Conservation (phyloP, 495 filamentous ascomycete species). For the Hypoxylon lienhwacheense region DNA sequence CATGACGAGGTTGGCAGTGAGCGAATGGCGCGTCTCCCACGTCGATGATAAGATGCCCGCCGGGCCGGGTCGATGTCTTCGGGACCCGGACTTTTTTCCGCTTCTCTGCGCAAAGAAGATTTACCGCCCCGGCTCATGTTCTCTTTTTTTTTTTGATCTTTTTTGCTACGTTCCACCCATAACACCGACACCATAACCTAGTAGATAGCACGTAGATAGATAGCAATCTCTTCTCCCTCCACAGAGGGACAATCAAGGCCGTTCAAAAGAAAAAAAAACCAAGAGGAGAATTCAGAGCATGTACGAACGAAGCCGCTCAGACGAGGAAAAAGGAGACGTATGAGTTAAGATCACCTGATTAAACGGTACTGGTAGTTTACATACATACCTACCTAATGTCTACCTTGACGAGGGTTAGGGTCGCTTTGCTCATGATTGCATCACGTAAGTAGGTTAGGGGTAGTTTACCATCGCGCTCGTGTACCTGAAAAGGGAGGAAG, state of each 20-base stretch:
- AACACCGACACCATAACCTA: conserved; percentile 2
- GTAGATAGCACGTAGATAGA: conserved; percentile 37
- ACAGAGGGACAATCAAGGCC: background rate
- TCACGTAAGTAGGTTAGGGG: too few relatives aligned
- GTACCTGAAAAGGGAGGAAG: too few relatives aligned
- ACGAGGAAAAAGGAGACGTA: background rate
- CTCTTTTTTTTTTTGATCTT: too few relatives aligned
- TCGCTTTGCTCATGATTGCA: too few relatives aligned
- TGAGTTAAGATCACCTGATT: too few relatives aligned
- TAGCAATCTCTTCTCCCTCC: conserved; percentile 18
- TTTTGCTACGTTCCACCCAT: conserved; percentile 24
- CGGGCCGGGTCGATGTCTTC: conserved; percentile 16
- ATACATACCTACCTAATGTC: too few relatives aligned
- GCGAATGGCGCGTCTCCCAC: conserved; percentile 11
- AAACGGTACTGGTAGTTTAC: too few relatives aligned
- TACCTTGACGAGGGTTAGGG: too few relatives aligned
- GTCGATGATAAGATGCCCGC: conserved; percentile 8
- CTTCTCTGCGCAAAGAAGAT: background rate
- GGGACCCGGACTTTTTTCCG: background rate
- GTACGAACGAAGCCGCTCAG: background rate
- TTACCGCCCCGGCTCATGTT: background rate
- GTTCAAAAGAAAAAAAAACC: background rate
- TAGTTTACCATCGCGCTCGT: too few relatives aligned
- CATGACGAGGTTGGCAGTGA: background rate
- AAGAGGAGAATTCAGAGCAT: too few relatives aligned